Evolutionary conservation across 148 eudicot genomes (phyloP), one percentile per base, ranked within the genome.

Genomic region (Persicaria tinctoria): DNA sequence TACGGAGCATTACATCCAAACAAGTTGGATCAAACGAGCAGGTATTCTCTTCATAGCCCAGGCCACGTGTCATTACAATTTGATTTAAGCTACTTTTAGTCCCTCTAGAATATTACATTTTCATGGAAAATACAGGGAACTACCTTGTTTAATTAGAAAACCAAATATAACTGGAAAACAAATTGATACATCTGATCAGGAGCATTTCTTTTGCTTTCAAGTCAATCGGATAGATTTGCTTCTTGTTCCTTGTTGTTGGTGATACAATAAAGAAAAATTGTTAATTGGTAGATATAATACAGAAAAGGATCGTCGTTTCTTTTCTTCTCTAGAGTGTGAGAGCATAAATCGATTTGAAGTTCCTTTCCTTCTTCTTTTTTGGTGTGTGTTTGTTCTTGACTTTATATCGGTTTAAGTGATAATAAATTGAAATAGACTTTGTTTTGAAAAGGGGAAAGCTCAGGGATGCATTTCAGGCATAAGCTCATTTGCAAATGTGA

Each of bases 391-490:
- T 23, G n/a, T 11, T 44, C 6, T 41, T 66, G 70, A 11, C 12
- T 66, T 5, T 27, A 5, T 32, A 66, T 66, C 9, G 70, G 70
- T 27, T 66, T 66, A 3, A 13, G 13, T 1, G 8, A 5, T 60
- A 27, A 0, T 68, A 10, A 12, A 8, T 14, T 38, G 6, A 23
- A 73, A 27, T 12, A 51, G 45, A 14, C 54, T 62, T 46, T 16
- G 27, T 11, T 59, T 51, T 44, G 32, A 18, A 55, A 38, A 89
- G 93, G 93, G 90, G 23, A 89, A 82, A 79, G 90, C 85, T 76
- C 93, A 89, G 75, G 93, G 93, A 16, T 87, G 90, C 83, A 80
- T 89, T 51, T 83, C 92, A 55, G 92, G 92, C 78, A 70, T 89
- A 82, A 74, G 75, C 68, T 86, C 92, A 17, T 82, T 85, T 8